Percentiles rank a stretch among this genome's conserved stretches.
Conservation (phyloP, 352 stramenopile species). For the Globisporangium paroecandrum region DNA sequence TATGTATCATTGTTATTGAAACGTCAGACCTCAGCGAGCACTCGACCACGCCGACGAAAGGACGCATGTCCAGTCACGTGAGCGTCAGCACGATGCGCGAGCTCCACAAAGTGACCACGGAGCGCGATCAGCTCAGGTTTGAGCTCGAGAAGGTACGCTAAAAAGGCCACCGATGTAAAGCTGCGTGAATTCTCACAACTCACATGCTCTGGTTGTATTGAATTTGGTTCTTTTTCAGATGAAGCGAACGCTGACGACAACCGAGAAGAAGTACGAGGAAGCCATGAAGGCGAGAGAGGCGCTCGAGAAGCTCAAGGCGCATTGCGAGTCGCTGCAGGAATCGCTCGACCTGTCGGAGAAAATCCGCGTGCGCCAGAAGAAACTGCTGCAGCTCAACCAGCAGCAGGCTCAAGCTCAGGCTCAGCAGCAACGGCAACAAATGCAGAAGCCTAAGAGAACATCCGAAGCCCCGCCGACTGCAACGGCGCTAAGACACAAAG, state of each 20-base stretch:
- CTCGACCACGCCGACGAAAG: conserved; percentile 14
- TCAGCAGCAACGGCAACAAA: background rate
- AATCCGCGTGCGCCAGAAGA: conserved; percentile 76
- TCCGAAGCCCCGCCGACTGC: background rate
- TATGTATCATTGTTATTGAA: background rate
- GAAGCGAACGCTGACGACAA: conserved; percentile 33
- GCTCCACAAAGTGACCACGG: conserved; percentile 58
- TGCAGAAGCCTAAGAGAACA: background rate
- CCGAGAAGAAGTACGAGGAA: conserved; percentile 51
- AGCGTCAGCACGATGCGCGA: conserved; percentile 40
- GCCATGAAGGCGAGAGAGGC: conserved; percentile 45
- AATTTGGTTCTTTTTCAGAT: conserved; percentile 20
- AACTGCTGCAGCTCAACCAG: conserved; percentile 51
- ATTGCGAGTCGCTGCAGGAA: conserved; percentile 75
- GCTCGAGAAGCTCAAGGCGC: conserved; percentile 66
- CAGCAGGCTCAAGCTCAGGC: conserved; percentile 9
- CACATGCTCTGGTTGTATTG: background rate
- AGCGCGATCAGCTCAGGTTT: conserved; percentile 76
- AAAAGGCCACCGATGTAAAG: background rate
- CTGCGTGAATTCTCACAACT: background rate
- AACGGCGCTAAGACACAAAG: background rate
- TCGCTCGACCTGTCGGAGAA: conserved; percentile 79
- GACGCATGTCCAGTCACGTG: conserved; percentile 17
- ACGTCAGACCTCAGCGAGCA: conserved; percentile 23
- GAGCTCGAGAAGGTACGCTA: conserved; percentile 57